phyloP scores from a whole-genome alignment of 169 alveolate species.

The Plasmodium blacklocki region DNA sequence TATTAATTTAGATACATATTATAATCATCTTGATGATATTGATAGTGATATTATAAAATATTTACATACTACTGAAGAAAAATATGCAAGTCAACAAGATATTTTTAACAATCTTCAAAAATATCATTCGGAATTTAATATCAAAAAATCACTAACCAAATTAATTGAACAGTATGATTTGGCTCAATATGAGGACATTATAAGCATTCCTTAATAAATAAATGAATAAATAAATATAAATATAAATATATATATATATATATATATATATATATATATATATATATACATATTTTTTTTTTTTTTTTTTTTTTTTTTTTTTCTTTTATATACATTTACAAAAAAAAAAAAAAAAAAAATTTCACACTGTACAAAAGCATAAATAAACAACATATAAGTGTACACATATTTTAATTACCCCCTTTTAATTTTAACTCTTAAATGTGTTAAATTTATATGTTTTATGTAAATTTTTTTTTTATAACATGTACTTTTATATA shows the following conservation, averaged over 20 bases:
- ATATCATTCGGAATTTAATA: slow-evolving; percentile 70
- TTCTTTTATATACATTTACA: no score
- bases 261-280: no score
- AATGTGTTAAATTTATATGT: no score
- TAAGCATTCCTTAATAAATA: slow-evolving; percentile 40
- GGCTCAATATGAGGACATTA: slow-evolving; percentile 72
- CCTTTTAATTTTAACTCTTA: no score
- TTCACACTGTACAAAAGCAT: no score
- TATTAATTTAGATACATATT: slow-evolving; percentile 50
- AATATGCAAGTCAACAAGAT: slow-evolving; percentile 66
- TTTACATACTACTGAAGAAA: slow-evolving; percentile 62
- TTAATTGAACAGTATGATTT: slow-evolving; percentile 67
- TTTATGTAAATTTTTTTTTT: no score
- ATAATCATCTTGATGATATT: slow-evolving; percentile 41
- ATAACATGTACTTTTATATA: no score
- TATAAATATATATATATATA: no score
- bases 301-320: no score
- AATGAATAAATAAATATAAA: background rate
- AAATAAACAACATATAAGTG: background rate
- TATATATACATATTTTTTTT: no score
- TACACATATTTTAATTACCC: background rate
- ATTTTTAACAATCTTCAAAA: slow-evolving; percentile 58
- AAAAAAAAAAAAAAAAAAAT: no score
- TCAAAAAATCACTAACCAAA: slow-evolving; percentile 57
- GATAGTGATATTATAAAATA: slow-evolving; percentile 67